phyloP scores from a whole-genome alignment of 2,329 filamentous ascomycete genomes.

The Ramichloridium luteum region DNA sequence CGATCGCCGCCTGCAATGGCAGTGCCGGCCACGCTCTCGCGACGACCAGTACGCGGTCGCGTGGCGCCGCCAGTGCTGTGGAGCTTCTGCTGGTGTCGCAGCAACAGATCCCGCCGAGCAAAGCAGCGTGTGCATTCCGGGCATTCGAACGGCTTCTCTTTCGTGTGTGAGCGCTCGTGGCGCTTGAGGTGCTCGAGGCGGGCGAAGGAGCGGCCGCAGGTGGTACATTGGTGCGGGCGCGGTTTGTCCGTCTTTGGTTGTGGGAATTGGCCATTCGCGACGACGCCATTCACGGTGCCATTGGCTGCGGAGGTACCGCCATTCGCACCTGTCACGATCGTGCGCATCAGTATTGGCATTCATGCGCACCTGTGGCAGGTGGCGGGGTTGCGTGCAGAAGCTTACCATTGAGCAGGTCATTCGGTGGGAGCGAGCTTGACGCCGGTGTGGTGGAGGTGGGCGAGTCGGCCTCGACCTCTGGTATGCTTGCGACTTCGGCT shows the following conservation, averaged over 20 bases:
- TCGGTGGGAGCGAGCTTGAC: conserved; percentile 7
- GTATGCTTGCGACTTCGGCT: conserved; percentile 13
- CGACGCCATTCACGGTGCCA: conserved; percentile 6
- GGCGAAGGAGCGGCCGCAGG: conserved; percentile 85
- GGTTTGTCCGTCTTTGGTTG: conserved; percentile 96
- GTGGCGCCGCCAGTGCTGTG: conserved; percentile 87
- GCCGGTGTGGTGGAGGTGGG: not conserved
- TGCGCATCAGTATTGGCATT: conserved; percentile 2
- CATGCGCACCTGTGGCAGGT: conserved; percentile 7
- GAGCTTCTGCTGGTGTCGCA: conserved; percentile 96
- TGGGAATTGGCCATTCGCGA: conserved; percentile 43
- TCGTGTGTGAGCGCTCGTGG: conserved; percentile 94
- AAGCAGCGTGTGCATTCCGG: conserved; percentile 91
- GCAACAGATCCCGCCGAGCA: conserved; percentile 76
- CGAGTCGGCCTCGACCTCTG: conserved; percentile 17
- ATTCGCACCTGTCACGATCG: not conserved
- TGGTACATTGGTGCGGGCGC: conserved; percentile 82
- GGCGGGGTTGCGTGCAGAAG: conserved; percentile 1
- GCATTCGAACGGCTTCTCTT: conserved; percentile 98
- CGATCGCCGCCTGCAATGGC: conserved; percentile 55
- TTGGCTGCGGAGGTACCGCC: conserved; percentile 4
- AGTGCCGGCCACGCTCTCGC: conserved; percentile 73
- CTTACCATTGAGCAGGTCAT: no score
- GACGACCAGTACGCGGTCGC: conserved; percentile 65
- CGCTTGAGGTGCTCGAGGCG: conserved; percentile 92